phyloP scores from a whole-genome alignment of 2,329 filamentous ascomycete species.

The Penicillium sp. region DNA sequence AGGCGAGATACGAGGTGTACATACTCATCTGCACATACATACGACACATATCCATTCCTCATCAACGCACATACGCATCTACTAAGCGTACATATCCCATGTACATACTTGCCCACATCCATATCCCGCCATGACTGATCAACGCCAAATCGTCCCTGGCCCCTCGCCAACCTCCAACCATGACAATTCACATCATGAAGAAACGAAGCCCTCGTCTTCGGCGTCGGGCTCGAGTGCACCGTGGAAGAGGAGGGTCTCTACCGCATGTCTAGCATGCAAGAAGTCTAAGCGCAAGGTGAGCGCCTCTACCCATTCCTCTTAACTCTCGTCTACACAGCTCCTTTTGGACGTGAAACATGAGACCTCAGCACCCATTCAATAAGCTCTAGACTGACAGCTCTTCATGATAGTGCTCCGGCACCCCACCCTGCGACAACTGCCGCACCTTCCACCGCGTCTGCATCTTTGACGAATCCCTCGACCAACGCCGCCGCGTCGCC shows the following conservation, averaged over 20 bases:
- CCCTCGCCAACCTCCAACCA: slow-evolving; percentile 25
- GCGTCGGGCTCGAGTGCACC: slow-evolving; percentile 6
- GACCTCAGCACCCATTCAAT: not conserved
- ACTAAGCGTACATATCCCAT: not conserved
- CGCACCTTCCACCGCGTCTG: slow-evolving; percentile 38
- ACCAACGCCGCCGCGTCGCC: slow-evolving; percentile 51
- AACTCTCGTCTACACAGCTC: not conserved
- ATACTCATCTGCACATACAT: not conserved
- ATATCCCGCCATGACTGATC: slow-evolving; percentile 23
- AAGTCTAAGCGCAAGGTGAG: slow-evolving; percentile 44
- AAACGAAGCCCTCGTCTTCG: slow-evolving; percentile 6
- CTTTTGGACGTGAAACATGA: not conserved
- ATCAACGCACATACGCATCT: not conserved
- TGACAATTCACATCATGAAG: slow-evolving; percentile 11
- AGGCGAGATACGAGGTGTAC: not conserved
- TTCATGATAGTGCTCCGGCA: slow-evolving; percentile 36
- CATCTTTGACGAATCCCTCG: slow-evolving; percentile 63
- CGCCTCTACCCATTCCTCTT: not conserved
- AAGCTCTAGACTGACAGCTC: slow-evolving; percentile 10
- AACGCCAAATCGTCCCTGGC: slow-evolving; percentile 30
- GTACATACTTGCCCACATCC: not conserved
- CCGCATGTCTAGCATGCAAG: slow-evolving; percentile 44
- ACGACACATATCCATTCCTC: not conserved
- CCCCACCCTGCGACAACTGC: slow-evolving; percentile 43
- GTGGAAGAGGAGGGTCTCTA: slow-evolving; percentile 43